phyloP scores from a whole-genome alignment of 2,329 filamentous ascomycete genomes.

The Penicillium nordicum region DNA sequence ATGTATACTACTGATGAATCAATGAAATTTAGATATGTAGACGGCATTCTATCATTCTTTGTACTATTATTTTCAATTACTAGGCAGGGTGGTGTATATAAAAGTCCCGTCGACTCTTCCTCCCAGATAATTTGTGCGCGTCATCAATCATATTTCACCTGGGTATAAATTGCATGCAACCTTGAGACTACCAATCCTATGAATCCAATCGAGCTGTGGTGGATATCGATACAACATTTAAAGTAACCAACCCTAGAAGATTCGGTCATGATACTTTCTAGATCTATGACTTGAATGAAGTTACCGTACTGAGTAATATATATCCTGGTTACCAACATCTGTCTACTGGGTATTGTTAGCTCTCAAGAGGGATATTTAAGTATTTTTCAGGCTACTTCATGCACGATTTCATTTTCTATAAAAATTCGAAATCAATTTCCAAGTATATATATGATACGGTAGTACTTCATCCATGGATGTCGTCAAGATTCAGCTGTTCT shows the following conservation, averaged over 20 bases:
- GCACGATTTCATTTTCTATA: too few relatives aligned
- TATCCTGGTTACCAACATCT: not conserved
- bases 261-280: not conserved
- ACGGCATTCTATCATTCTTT: too few relatives aligned
- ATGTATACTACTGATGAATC: not conserved
- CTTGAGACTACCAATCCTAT: not conserved
- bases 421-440: not conserved
- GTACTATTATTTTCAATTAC: not conserved
- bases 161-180: constrained; percentile 12
- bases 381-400: not conserved
- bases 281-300: not conserved
- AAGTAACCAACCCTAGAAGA: not conserved
- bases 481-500: constrained; percentile 2
- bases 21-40: not conserved
- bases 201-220: not conserved
- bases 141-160: constrained; percentile 14
- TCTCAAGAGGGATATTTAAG: not conserved
- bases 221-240: not conserved
- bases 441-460: too few relatives aligned
- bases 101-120: not conserved
- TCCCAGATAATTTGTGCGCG: constrained; percentile 15
- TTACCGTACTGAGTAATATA: not conserved
- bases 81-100: not conserved
- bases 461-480: not conserved
- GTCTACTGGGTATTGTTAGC: not conserved